Percentiles rank a stretch among this genome's conserved stretches.
phyloP scores from a whole-genome alignment of 306 rosid species.

The Lathyrus oleraceus region DNA sequence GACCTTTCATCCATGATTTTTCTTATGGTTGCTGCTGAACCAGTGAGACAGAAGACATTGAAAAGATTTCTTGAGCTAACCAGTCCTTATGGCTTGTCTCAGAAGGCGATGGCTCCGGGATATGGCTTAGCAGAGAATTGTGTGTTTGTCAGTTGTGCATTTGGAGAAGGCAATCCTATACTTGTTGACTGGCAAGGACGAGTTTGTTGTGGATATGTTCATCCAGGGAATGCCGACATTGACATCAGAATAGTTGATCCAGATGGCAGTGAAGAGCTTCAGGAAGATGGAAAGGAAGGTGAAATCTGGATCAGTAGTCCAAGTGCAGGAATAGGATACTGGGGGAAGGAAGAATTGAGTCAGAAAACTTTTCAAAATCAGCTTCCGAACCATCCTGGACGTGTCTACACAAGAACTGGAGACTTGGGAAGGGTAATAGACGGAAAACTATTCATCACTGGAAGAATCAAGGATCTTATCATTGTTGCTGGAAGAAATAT shows the following conservation, averaged over 20 bases:
- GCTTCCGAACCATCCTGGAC: slow-evolving; percentile 61
- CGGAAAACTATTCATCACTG: slow-evolving; percentile 78
- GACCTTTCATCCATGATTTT: slow-evolving; percentile 79
- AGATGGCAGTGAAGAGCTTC: slow-evolving; percentile 59
- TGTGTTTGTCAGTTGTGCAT: slow-evolving; percentile 93
- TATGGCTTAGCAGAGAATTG: slow-evolving; percentile 94
- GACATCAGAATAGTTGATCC: slow-evolving; percentile 78
- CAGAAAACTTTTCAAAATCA: slow-evolving; percentile 64
- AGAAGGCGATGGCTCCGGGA: slow-evolving; percentile 86
- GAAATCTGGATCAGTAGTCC: slow-evolving; percentile 98
- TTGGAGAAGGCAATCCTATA: slow-evolving; percentile 71
- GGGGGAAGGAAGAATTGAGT: slow-evolving; percentile 84
- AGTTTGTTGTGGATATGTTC: slow-evolving; percentile 80
- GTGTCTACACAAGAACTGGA: slow-evolving; percentile 77
- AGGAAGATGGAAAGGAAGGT: slow-evolving; percentile 77
- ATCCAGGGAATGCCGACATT: slow-evolving; percentile 54
- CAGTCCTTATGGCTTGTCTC: slow-evolving; percentile 64
- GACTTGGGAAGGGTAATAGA: slow-evolving; percentile 82
- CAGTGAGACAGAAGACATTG: slow-evolving; percentile 77
- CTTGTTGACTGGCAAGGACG: slow-evolving; percentile 87
- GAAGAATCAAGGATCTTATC: slow-evolving; percentile 95
- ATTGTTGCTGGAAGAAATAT: slow-evolving; percentile 93
- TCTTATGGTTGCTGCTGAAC: slow-evolving; percentile 97
- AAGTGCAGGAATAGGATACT: slow-evolving; percentile 86
- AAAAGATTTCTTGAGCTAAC: slow-evolving; percentile 77